phyloP scores from a whole-genome alignment of 2,329 filamentous ascomycete species.

The Microsporum ferrugineum region DNA sequence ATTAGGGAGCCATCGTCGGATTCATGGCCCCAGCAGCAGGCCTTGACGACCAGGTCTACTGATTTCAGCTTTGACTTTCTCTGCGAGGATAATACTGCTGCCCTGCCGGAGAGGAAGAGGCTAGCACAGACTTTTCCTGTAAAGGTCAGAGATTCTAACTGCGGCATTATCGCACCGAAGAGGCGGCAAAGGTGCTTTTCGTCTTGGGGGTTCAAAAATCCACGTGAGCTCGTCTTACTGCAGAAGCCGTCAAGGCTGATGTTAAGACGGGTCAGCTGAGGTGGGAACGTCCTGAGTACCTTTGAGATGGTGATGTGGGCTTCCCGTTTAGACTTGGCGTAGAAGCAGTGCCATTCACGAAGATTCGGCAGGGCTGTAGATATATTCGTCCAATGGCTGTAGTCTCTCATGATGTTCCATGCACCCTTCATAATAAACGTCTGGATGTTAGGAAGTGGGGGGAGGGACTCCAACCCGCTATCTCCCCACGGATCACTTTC shows the following conservation, averaged over 20 bases:
- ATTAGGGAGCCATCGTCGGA: constrained; percentile 21
- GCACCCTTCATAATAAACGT: constrained; percentile 63
- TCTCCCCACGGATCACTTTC: constrained; percentile 24
- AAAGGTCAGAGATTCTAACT: constrained; percentile 57
- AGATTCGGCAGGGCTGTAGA: constrained; percentile 54
- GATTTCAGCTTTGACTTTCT: constrained; percentile 43
- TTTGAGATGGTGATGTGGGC: constrained; percentile 59
- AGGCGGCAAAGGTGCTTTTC: constrained; percentile 55
- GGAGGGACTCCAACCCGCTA: constrained; percentile 36
- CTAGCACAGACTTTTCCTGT: constrained; percentile 59
- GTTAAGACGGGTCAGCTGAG: constrained; percentile 50
- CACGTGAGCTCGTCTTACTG: constrained; percentile 47
- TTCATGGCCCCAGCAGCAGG: constrained; percentile 49
- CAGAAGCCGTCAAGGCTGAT: constrained; percentile 63
- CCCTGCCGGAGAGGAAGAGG: constrained; percentile 53
- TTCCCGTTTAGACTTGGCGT: constrained; percentile 62
- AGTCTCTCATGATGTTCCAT: constrained; percentile 61
- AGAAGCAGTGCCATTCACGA: constrained; percentile 42
- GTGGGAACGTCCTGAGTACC: constrained; percentile 48
- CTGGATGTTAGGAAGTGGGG: constrained; percentile 41
- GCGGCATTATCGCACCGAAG: constrained; percentile 49
- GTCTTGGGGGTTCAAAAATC: constrained; percentile 30
- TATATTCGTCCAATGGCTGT: constrained; percentile 52
- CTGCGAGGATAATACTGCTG: constrained; percentile 39
- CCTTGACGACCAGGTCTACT: constrained; percentile 62